A percentile compares a stretch with the other conserved stretches of the same genome.
phyloP scores from a whole-genome alignment of 495 filamentous ascomycete genomes.

The Aspergillus mulundensis region DNA sequence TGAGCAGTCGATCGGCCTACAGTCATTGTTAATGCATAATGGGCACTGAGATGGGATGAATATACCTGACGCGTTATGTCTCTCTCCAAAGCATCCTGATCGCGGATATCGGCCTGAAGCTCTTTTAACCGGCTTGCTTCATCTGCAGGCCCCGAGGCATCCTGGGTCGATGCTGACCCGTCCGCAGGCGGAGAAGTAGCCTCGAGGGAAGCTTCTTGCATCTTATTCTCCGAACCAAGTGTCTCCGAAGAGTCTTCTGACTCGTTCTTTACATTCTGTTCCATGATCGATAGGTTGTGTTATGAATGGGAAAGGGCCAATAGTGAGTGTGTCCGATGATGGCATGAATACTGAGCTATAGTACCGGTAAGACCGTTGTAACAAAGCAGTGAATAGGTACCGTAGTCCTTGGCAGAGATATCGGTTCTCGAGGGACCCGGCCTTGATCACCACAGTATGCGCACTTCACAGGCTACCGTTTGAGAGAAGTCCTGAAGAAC shows the following conservation, averaged over 20 bases:
- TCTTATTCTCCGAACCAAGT: neutral
- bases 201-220: neutral
- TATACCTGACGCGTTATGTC: constrained; percentile 58
- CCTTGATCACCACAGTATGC: neutral
- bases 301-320: neutral
- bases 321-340: neutral
- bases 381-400: neutral
- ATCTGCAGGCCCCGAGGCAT: constrained; percentile 4
- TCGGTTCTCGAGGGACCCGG: neutral
- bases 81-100: constrained; percentile 81
- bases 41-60: neutral
- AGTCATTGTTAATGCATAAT: constrained; percentile 6
- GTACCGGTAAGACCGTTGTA: neutral
- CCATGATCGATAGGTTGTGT: neutral
- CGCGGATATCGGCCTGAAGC: constrained; percentile 68
- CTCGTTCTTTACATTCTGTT: constrained; percentile 6
- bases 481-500: neutral
- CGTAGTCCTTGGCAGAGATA: neutral
- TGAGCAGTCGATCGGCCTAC: constrained; percentile 71
- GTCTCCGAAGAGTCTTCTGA: neutral
- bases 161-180: neutral
- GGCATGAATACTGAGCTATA: neutral
- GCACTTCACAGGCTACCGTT: neutral
- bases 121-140: constrained; percentile 62
- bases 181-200: neutral